Percentiles rank a stretch among this genome's conserved stretches.
These are phyloP conservation scores for Penicillium sp. DNA, from an alignment of 2,329 filamentous ascomycete species.

Conservation along the genomic window DNA sequence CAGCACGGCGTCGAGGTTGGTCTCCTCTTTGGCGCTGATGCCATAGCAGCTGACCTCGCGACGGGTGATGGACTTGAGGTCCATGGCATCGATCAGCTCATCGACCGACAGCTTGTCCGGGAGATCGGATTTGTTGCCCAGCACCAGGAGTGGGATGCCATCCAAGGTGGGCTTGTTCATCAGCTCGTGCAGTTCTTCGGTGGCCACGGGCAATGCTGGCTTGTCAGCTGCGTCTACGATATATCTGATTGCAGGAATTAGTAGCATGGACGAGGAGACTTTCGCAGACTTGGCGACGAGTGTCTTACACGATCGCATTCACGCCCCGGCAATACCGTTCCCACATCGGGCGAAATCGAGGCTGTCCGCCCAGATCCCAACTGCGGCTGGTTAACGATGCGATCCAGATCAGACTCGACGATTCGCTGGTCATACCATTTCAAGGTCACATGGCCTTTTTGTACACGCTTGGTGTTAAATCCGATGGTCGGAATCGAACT, in stretches of 20 bases:
- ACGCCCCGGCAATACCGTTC: conserved; percentile 97
- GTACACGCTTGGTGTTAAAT: conserved; percentile 98
- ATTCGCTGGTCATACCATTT: conserved; percentile 69
- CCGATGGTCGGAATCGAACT: conserved; percentile 98
- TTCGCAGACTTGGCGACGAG: neutral
- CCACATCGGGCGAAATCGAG: conserved; percentile 98
- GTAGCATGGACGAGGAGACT: neutral
- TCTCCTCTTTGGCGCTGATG: conserved; percentile 98
- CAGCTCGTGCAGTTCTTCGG: conserved; percentile 88
- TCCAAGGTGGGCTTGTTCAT: conserved; percentile 82
- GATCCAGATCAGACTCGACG: conserved; percentile 11
- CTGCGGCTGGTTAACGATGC: conserved; percentile 44
- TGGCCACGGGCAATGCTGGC: conserved; percentile 77
- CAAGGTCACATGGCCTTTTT: conserved; percentile 95
- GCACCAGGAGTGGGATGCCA: conserved; percentile 87
- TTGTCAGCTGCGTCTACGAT: conserved; percentile 95
- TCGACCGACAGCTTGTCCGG: conserved; percentile 89
- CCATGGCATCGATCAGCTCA: conserved; percentile 89
- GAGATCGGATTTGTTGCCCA: conserved; percentile 97
- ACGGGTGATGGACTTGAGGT: conserved; percentile 84
- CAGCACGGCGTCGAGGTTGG: conserved; percentile 93
- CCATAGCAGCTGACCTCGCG: conserved; percentile 98
- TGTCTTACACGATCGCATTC: conserved; percentile 82
- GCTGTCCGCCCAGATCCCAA: conserved; percentile 97
- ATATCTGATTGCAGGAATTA: conserved; percentile 59